These are phyloP conservation scores for Setaria italica DNA, from an alignment of 202 grass and related monocot genomes.

Conservation along the genomic window DNA sequence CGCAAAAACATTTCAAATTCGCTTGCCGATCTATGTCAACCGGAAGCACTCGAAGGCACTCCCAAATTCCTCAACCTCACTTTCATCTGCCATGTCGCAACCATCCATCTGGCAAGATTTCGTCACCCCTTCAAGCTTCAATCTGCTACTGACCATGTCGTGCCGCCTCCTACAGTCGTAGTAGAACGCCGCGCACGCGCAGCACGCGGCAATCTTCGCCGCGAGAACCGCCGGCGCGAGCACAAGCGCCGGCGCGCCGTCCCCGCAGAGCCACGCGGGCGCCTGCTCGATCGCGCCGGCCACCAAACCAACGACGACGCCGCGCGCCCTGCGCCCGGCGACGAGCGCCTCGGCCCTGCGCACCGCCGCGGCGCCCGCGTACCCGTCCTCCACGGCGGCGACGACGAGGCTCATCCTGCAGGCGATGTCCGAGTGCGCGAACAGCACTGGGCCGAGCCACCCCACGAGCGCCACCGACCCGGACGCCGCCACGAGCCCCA, in stretches of 20 bases:
- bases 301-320: not conserved
- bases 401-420: conserved; percentile 52
- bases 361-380: conserved; percentile 34
- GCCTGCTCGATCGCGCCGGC: conserved; percentile 36
- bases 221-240: not conserved
- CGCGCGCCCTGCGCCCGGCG: conserved; percentile 17
- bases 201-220: conserved; percentile 34
- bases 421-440: conserved; percentile 57
- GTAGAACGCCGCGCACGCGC: conserved; percentile 50
- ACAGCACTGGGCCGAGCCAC: conserved; percentile 45
- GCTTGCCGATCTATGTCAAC: not conserved
- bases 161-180: conserved; percentile 37
- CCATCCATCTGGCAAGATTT: not conserved
- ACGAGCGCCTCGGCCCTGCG: conserved; percentile 41
- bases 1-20: too few species aligned
- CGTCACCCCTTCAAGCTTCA: not conserved
- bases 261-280: conserved; percentile 16
- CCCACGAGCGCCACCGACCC: conserved; percentile 38
- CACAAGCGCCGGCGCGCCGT: not conserved
- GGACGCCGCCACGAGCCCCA: conserved; percentile 13
- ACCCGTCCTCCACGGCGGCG: conserved; percentile 32
- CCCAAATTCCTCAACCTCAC: not conserved
- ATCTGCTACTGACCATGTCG: not conserved
- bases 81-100: conserved; percentile 9
- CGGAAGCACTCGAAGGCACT: not conserved